Evolutionary conservation across 345 rosid genomes (phyloP).

Genomic region (Acer saccharum): DNA sequence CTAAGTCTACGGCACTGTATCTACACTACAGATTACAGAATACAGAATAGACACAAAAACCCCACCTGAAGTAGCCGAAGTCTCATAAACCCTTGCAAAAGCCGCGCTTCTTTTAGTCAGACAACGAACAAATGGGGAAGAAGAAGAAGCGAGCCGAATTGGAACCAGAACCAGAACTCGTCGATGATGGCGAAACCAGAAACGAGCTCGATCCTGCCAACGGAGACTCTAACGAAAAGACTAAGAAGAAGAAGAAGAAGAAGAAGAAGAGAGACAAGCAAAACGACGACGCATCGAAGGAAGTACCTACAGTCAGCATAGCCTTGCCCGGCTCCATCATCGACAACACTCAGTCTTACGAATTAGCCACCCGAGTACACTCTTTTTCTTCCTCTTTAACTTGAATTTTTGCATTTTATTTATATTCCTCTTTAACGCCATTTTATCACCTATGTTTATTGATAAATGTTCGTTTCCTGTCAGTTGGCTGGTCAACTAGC

Average conservation of each 20-base stretch:
- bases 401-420: neutral
- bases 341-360: constrained; percentile 90
- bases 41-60: neutral
- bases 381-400: constrained; percentile 16
- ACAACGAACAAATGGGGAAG: constrained; percentile 55
- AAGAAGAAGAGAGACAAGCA: constrained; percentile 31
- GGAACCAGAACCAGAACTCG: constrained; percentile 14
- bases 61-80: neutral
- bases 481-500: constrained; percentile 95
- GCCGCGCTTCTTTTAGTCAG: neutral
- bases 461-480: neutral
- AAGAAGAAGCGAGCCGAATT: constrained; percentile 42
- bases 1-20: neutral
- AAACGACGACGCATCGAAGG: constrained; percentile 30
- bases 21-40: neutral
- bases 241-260: constrained; percentile 37
- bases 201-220: constrained; percentile 24
- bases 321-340: constrained; percentile 97
- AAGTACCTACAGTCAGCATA: constrained; percentile 65
- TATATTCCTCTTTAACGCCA: neutral
- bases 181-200: constrained; percentile 20
- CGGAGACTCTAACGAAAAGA: constrained; percentile 36
- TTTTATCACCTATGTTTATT: neutral
- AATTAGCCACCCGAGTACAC: constrained; percentile 89
- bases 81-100: constrained; percentile 1